A percentile compares a stretch with the other conserved stretches of the same genome.
These are phyloP conservation scores for Tolypocladium amazonense DNA, from an alignment of 2,329 filamentous ascomycete species.

Conservation along the genomic window DNA sequence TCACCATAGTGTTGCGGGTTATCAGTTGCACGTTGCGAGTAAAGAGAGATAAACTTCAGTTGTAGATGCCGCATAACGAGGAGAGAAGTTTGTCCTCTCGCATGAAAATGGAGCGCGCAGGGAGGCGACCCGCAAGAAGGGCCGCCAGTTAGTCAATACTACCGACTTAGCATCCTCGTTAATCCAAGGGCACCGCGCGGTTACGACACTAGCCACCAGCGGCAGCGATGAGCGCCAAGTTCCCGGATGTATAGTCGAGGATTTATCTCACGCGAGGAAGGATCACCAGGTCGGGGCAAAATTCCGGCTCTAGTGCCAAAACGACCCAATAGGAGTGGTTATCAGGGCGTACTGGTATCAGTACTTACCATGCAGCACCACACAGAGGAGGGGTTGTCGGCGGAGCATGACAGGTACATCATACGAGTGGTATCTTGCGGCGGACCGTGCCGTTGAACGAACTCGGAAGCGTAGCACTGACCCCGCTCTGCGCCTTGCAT, in stretches of 20 bases:
- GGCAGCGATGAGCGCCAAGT: background rate
- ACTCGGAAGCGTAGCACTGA: background rate
- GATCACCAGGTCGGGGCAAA: background rate
- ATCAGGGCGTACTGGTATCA: too few relatives aligned
- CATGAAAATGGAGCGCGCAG: background rate
- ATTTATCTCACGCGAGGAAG: background rate
- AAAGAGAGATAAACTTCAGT: too few relatives aligned
- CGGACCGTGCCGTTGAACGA: background rate
- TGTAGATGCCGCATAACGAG: background rate
- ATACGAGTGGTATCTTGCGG: background rate
- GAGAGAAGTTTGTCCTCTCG: background rate
- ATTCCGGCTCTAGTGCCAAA: background rate
- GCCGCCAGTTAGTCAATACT: background rate
- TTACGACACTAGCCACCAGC: background rate
- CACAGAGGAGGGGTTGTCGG: too few relatives aligned
- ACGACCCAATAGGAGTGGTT: background rate
- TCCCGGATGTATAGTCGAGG: background rate
- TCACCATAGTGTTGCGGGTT: background rate
- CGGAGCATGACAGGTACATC: too few relatives aligned
- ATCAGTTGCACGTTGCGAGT: background rate
- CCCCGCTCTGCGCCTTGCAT: background rate
- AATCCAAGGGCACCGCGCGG: background rate
- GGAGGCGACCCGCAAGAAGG: too few relatives aligned
- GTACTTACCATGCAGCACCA: too few relatives aligned
- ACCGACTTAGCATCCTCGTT: background rate